Percentiles rank a stretch among this genome's conserved stretches.
phyloP scores from a whole-genome alignment of 2,329 filamentous ascomycete species.

The Aspergillus japonicus region DNA sequence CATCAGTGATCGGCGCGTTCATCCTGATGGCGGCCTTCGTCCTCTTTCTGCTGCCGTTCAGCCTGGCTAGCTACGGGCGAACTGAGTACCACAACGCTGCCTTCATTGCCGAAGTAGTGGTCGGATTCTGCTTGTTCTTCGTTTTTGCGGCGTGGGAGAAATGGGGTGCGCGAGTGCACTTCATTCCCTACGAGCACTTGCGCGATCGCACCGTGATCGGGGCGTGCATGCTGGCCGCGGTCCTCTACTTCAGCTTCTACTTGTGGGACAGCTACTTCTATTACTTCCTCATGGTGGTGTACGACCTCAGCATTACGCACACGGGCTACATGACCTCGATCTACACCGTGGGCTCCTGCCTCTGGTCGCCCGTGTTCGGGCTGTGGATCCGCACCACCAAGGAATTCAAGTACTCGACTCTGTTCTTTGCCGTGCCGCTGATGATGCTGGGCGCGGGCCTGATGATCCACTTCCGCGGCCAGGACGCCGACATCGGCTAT shows the following conservation, averaged over 20 bases:
- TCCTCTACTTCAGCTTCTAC: slow-evolving; percentile 52
- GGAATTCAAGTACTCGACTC: slow-evolving; percentile 53
- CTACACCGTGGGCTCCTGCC: slow-evolving; percentile 56
- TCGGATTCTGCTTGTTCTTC: slow-evolving; percentile 54
- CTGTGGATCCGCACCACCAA: slow-evolving; percentile 50
- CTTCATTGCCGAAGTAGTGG: slow-evolving; percentile 53
- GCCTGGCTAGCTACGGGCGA: slow-evolving; percentile 46
- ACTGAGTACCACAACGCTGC: slow-evolving; percentile 46
- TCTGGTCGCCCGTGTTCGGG: slow-evolving; percentile 52
- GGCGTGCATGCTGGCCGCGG: slow-evolving; percentile 51
- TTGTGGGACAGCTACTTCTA: slow-evolving; percentile 57
- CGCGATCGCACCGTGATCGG: slow-evolving; percentile 52
- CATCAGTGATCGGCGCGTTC: slow-evolving; percentile 55
- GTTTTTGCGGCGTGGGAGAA: slow-evolving; percentile 57
- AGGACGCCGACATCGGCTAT: slow-evolving; percentile 50
- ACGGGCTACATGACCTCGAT: slow-evolving; percentile 52
- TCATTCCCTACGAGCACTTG: slow-evolving; percentile 55
- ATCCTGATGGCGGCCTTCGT: slow-evolving; percentile 61
- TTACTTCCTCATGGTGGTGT: slow-evolving; percentile 56
- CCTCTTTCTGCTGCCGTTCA: slow-evolving; percentile 67
- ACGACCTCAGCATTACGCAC: slow-evolving; percentile 43
- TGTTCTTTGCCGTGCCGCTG: slow-evolving; percentile 54
- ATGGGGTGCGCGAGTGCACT: slow-evolving; percentile 52
- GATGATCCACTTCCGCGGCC: slow-evolving; percentile 57
- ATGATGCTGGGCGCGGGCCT: slow-evolving; percentile 54